phyloP scores from a whole-genome alignment of 257 asterid species.

The Solanum etuberosum region DNA sequence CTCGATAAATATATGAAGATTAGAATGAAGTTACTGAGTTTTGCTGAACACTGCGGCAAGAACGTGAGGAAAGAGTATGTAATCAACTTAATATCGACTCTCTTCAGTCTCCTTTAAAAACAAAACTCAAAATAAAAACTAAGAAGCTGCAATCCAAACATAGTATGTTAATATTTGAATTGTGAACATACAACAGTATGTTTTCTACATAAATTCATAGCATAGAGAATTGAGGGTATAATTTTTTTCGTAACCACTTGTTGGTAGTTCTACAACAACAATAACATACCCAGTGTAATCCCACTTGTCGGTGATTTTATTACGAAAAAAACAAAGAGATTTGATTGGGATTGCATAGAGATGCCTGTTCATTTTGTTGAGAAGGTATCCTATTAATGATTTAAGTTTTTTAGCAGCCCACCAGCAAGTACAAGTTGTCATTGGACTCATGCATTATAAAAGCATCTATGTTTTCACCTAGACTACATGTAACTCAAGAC shows the following conservation, averaged over 20 bases:
- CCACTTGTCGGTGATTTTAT: background rate
- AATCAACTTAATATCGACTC: too few relatives aligned
- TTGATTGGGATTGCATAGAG: background rate
- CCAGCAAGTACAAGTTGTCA: background rate
- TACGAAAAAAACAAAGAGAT: background rate
- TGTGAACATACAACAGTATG: background rate
- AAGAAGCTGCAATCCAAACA: background rate
- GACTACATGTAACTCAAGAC: too few relatives aligned
- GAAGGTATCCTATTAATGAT: background rate
- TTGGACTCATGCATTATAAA: background rate
- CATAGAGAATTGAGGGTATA: background rate
- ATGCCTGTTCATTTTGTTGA: background rate
- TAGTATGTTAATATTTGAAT: background rate
- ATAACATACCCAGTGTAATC: background rate
- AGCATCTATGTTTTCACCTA: background rate
- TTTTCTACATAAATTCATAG: background rate
- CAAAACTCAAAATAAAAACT: background rate
- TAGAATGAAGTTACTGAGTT: background rate
- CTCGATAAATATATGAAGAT: background rate
- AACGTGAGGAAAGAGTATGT: too few relatives aligned
- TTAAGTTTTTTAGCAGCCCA: background rate
- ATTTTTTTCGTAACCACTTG: background rate
- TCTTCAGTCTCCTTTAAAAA: background rate
- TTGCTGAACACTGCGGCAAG: background rate
- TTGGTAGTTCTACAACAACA: background rate